These are phyloP conservation scores for Skeletonema marinoi DNA, from an alignment of 108 stramenopile species.

Conservation along the genomic window DNA sequence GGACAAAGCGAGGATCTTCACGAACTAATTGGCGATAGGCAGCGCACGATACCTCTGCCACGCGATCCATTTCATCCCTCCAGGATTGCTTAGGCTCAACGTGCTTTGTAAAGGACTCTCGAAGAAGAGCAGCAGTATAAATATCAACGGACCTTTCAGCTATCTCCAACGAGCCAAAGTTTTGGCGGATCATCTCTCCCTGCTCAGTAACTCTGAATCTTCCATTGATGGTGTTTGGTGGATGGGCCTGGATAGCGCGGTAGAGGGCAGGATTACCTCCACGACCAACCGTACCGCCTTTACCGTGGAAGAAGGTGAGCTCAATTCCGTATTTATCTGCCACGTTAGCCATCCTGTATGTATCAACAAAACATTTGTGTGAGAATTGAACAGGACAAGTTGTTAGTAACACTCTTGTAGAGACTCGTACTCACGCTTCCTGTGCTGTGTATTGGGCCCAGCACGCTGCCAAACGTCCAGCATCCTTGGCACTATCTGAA, in stretches of 20 bases:
- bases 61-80: constrained; percentile 85
- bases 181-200: constrained; percentile 98
- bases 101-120: constrained; percentile 80
- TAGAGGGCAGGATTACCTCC: constrained; percentile 94
- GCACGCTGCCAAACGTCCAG: constrained; percentile 92
- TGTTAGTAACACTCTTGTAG: neutral
- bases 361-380: neutral
- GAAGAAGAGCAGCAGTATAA: constrained; percentile 93
- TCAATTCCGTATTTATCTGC: constrained; percentile 81
- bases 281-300: constrained; percentile 97
- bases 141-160: constrained; percentile 94
- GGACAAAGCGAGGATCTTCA: constrained; percentile 92
- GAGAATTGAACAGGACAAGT: neutral
- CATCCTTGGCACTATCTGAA: constrained; percentile 97
- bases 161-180: constrained; percentile 90
- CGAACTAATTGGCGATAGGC: constrained; percentile 89
- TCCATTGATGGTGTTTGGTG: constrained; percentile 96
- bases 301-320: constrained; percentile 96
- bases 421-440: constrained; percentile 43
- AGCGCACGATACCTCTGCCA: constrained; percentile 77
- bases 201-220: constrained; percentile 98
- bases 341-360: constrained; percentile 68
- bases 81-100: constrained; percentile 74
- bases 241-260: constrained; percentile 90
- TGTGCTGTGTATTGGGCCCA: constrained; percentile 96